Percentiles rank a stretch among this genome's conserved stretches.
phyloP scores from a whole-genome alignment of 2,329 filamentous ascomycete genomes.

The Monosporascus ibericus region DNA sequence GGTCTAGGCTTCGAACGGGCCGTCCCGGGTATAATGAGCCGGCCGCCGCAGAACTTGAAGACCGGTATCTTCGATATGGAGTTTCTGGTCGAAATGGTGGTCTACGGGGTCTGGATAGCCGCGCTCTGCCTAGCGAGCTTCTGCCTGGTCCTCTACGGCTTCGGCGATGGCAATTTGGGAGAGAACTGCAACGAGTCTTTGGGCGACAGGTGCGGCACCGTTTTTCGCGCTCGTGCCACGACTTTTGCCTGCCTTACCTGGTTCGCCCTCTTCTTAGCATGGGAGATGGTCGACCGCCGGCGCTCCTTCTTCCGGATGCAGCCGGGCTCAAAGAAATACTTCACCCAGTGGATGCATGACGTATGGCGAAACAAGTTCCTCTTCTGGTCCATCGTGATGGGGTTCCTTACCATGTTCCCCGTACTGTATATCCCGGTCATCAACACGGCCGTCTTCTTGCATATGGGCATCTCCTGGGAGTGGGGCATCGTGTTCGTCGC shows the following conservation, averaged over 20 bases:
- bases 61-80: conserved; percentile 61
- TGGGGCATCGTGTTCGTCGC: conserved; percentile 55
- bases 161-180: conserved; percentile 51
- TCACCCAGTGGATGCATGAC: conserved; percentile 61
- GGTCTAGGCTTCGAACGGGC: conserved; percentile 69
- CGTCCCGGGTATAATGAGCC: conserved; percentile 60
- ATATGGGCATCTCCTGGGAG: conserved; percentile 55
- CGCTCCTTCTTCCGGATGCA: conserved; percentile 72
- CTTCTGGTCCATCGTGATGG: conserved; percentile 54
- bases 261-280: conserved; percentile 71
- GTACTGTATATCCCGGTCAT: conserved; percentile 54
- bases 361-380: conserved; percentile 69
- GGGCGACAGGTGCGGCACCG: conserved; percentile 48
- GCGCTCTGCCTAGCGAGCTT: conserved; percentile 58
- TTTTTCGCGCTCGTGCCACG: conserved; percentile 67
- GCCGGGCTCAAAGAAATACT: conserved; percentile 51
- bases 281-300: conserved; percentile 70
- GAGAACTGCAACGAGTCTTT: conserved; percentile 54
- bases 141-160: conserved; percentile 56
- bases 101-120: conserved; percentile 65
- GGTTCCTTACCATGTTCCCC: conserved; percentile 43
- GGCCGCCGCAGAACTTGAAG: conserved; percentile 58
- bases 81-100: conserved; percentile 60
- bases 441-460: conserved; percentile 54
- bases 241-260: conserved; percentile 70